phyloP scores from a whole-genome alignment of 192 early-diverging fungal genomes.

The Mortierella antarctica region DNA sequence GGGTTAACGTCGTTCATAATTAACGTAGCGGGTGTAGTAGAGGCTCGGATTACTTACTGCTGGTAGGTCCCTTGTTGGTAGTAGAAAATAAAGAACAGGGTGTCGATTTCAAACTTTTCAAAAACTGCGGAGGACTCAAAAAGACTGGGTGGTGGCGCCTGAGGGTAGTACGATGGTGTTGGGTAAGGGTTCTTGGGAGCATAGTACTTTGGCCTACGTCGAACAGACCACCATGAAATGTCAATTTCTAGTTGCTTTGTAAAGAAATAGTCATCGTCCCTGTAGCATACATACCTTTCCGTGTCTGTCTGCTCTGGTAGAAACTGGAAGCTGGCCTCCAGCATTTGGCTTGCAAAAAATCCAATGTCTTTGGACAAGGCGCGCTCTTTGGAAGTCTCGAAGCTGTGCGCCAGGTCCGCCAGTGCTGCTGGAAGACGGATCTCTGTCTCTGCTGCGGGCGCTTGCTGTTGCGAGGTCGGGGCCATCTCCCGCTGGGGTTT shows the following conservation, averaged over 20 bases:
- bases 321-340: constrained; percentile 85
- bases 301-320: constrained; percentile 87
- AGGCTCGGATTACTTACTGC: constrained; percentile 72
- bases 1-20: background rate
- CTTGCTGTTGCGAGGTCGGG: constrained; percentile 8
- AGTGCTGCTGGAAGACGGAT: constrained; percentile 62
- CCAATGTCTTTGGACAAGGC: constrained; percentile 58
- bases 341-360: constrained; percentile 73
- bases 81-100: constrained; percentile 98
- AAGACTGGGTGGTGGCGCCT: constrained; percentile 75
- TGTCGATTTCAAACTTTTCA: constrained; percentile 93
- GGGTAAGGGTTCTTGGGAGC: constrained; percentile 79
- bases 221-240: too few relatives aligned
- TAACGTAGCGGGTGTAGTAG: background rate
- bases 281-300: constrained; percentile 67
- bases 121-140: constrained; percentile 89
- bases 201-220: constrained; percentile 74
- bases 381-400: constrained; percentile 61
- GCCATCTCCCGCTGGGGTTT: background rate
- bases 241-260: too few relatives aligned
- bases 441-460: constrained; percentile 34
- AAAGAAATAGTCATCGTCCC: too few relatives aligned
- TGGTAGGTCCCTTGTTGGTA: constrained; percentile 97
- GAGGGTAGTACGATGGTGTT: constrained; percentile 94
- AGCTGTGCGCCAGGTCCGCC: constrained; percentile 66